Percentiles rank a stretch among this genome's conserved stretches.
These are phyloP conservation scores for Chimonanthus praecox DNA, from an alignment of 164 flowering plant species.

Conservation along the genomic window DNA sequence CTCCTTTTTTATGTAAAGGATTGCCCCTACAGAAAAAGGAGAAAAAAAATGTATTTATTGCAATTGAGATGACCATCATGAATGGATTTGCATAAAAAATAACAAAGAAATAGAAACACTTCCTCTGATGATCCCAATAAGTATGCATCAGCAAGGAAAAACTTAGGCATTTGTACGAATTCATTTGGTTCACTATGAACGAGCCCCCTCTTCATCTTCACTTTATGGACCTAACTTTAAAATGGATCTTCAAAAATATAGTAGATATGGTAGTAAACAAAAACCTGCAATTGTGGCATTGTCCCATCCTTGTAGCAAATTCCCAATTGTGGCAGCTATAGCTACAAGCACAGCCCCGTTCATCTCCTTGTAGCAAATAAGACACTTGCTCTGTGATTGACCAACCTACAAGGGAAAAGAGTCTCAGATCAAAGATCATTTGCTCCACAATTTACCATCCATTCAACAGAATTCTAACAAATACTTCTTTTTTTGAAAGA, in stretches of 20 bases:
- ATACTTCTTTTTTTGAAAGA: too few species aligned
- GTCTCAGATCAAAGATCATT: not conserved
- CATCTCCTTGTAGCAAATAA: slow-evolving; percentile 34
- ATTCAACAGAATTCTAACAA: too few species aligned
- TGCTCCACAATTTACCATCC: not conserved
- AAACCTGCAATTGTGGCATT: slow-evolving; percentile 94
- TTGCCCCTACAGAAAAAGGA: slow-evolving; percentile 44
- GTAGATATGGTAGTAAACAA: not conserved
- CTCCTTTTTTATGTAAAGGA: slow-evolving; percentile 72
- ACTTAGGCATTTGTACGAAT: not conserved
- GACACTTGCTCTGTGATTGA: not conserved
- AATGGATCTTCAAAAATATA: not conserved
- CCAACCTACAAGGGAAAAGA: slow-evolving; percentile 11
- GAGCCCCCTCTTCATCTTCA: not conserved
- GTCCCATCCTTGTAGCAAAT: slow-evolving; percentile 96
- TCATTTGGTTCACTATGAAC: not conserved
- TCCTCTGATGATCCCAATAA: not conserved
- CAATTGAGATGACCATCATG: not conserved
- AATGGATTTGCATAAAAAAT: not conserved
- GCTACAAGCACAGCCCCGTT: slow-evolving; percentile 83
- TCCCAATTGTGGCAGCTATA: slow-evolving; percentile 80
- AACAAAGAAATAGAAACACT: not conserved
- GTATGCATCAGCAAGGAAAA: not conserved
- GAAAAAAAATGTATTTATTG: not conserved
- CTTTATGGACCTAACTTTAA: not conserved